Evolutionary conservation across 2,329 filamentous ascomycete genomes (phyloP), one percentile per base, ranked within the genome.

Genomic region (Tolypocladium guangdongense): DNA sequence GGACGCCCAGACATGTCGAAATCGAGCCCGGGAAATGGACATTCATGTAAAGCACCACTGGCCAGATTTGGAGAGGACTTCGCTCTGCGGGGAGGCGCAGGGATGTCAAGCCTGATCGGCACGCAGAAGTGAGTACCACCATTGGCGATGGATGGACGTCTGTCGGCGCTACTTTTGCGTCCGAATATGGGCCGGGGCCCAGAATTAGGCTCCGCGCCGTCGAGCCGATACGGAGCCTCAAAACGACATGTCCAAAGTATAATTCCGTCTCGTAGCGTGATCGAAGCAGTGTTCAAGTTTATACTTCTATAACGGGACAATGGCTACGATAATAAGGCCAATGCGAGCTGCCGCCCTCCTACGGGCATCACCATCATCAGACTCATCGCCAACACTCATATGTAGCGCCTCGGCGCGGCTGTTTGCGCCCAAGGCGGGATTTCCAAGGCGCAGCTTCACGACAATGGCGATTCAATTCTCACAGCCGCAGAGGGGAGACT

Each of bases 401-500:
- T 46, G 48, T 16, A 39, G 48, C 45, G 39, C 50, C 30, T 48
- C 54, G n/a, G 30, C 48, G 14, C 49, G 49, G 33, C 22, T 54
- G n/a, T 8, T 22, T 47, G 32, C 41, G 20, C 27, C 32, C 43
- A 10, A 20, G 41, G 12, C 22, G 2, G 37, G 12, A 7, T 8
- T n/a, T 8, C 6, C 46, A 27, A 24, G 27, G 1, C 53, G 55
- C 18, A 51, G 30, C 32, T 58, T 58, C 35, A 27, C 50, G 43
- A 55, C 56, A 20, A 57, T 55, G 33, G 36, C 51, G 2, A 37
- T 47, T 5, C 24, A 48, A 24, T 30, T 55, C 12, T 58, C 56
- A 5, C 57, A 57, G 37, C 32, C 49, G 30, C 46, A 63, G 14
- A 63, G 68, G 4, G 66, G 66, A 7, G 67, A 58, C 1, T 78